Percentiles rank a stretch among this genome's conserved stretches.
These are phyloP conservation scores for Sporothrix pallida DNA, from an alignment of 2,329 filamentous ascomycete genomes.

Conservation along the genomic window DNA sequence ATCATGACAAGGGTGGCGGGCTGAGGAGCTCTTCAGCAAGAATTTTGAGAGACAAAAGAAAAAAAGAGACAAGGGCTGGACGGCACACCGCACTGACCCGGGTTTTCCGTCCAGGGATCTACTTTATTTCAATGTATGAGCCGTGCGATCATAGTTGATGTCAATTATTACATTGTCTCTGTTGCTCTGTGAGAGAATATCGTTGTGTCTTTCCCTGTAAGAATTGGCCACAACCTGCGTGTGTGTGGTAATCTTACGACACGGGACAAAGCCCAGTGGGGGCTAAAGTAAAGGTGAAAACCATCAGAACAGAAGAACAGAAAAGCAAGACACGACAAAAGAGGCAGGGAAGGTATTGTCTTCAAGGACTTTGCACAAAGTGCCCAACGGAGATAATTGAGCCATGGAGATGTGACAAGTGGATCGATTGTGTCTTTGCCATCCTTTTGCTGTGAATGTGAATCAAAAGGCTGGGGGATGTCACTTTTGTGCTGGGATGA, in stretches of 20 bases:
- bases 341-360: background rate
- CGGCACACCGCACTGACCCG: constrained; percentile 27
- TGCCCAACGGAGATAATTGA: background rate
- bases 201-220: background rate
- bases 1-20: background rate
- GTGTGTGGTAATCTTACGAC: constrained; percentile 21
- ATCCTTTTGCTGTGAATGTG: background rate
- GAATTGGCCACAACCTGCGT: background rate
- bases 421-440: background rate
- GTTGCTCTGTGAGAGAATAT: background rate
- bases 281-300: background rate
- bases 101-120: constrained; percentile 7
- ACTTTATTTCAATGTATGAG: background rate
- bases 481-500: too few relatives aligned
- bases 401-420: constrained; percentile 19
- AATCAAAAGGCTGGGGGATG: background rate
- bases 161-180: background rate
- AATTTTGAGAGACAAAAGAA: too few relatives aligned
- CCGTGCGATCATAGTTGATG: background rate
- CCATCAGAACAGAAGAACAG: background rate
- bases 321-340: background rate
- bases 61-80: background rate
- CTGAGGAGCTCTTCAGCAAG: background rate
- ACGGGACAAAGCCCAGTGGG: background rate
- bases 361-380: background rate